Conservation (phyloP, 768 basidiomycete genomes). For the Amanita subjunquillea region DNA sequence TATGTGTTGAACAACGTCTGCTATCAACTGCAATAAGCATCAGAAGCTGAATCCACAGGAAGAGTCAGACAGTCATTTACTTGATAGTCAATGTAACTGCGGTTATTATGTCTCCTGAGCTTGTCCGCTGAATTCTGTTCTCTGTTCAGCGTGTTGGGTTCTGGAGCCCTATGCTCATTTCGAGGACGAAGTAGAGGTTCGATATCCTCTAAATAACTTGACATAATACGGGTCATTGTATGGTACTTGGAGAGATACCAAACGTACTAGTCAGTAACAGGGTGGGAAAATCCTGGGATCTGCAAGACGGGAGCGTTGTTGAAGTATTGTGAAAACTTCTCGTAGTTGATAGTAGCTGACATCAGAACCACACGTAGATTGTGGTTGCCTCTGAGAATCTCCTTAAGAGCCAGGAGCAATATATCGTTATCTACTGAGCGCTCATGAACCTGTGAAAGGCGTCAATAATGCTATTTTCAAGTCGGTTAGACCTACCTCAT, state of each 20-base stretch:
- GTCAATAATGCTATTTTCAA: not conserved
- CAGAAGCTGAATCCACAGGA: constrained; percentile 1
- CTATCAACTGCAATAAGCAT: constrained; percentile 41
- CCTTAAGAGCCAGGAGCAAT: constrained; percentile 73
- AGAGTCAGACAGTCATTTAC: constrained; percentile 20
- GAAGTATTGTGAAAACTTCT: constrained; percentile 79
- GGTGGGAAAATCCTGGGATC: constrained; percentile 78
- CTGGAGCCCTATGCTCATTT: not conserved
- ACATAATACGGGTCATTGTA: not conserved
- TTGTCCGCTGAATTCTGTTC: not conserved
- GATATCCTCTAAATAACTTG: constrained; percentile 77
- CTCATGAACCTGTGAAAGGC: constrained; percentile 64
- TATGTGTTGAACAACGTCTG: constrained; percentile 55
- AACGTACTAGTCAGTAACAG: constrained; percentile 65
- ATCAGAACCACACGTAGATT: constrained; percentile 76
- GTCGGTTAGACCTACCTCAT: constrained; percentile 49
- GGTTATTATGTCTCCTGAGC: not conserved
- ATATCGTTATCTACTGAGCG: constrained; percentile 88
- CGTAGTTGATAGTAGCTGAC: constrained; percentile 93
- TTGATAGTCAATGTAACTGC: constrained; percentile 51
- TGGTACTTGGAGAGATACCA: not conserved
- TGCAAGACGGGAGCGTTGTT: constrained; percentile 66
- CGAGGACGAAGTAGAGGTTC: constrained; percentile 48
- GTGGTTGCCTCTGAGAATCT: constrained; percentile 48
- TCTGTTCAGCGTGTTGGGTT: not conserved